Conservation (phyloP, 495 filamentous ascomycete species). For the Xylaria flabelliformis region DNA sequence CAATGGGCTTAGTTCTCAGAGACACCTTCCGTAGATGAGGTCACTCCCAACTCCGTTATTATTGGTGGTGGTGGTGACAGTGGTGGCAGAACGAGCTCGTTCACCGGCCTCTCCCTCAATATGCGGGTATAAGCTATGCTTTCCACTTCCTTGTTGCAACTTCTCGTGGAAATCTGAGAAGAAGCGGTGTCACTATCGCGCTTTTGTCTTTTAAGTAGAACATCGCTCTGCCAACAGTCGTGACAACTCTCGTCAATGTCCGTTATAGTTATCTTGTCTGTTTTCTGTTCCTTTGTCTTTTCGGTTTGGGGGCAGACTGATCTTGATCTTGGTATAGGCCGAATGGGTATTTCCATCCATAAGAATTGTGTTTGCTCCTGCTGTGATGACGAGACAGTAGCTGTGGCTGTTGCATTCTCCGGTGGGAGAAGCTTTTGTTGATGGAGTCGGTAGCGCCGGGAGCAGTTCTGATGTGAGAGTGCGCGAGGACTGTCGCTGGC, state of each 20-base stretch:
- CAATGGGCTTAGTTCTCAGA: background rate
- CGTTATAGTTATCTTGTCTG: background rate
- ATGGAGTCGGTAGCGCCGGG: constrained; percentile 11
- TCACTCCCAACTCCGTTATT: background rate
- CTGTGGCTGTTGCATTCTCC: background rate
- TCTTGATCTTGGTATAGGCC: background rate
- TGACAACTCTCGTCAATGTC: constrained; percentile 33
- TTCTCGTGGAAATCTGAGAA: background rate
- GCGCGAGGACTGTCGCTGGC: background rate
- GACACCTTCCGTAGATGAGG: background rate
- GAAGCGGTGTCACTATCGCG: background rate
- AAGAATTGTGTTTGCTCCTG: background rate
- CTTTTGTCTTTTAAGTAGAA: background rate
- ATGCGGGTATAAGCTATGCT: background rate
- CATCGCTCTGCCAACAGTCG: constrained; percentile 26
- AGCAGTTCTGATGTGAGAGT: constrained; percentile 7
- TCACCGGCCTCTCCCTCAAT: constrained; percentile 15
- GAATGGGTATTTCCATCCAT: background rate
- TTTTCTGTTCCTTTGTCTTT: background rate
- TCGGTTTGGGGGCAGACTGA: background rate
- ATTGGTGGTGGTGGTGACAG: background rate
- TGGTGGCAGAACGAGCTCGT: background rate
- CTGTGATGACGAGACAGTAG: background rate
- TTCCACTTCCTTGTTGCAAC: background rate
- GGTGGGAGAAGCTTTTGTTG: constrained; percentile 5